These are phyloP conservation scores for Arthrobotrys sinensis DNA, from an alignment of 2,329 filamentous ascomycete genomes.

Conservation along the genomic window DNA sequence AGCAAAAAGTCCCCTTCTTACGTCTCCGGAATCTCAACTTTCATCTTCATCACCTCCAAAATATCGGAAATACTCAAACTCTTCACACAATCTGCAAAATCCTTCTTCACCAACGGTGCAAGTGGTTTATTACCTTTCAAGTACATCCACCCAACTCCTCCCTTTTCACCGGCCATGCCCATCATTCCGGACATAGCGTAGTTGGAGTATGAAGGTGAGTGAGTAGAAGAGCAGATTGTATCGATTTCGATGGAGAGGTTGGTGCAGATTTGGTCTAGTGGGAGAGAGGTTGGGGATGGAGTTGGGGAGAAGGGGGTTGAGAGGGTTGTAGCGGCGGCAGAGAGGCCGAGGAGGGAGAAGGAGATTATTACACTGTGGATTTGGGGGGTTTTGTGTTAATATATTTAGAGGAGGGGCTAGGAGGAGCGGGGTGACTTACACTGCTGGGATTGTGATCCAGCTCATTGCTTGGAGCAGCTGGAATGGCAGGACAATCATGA, in stretches of 20 bases:
- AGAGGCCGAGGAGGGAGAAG: constrained; percentile 56
- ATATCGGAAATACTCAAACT: constrained; percentile 60
- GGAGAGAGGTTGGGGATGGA: constrained; percentile 35
- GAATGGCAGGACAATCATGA: constrained; percentile 84
- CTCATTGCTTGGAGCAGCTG: constrained; percentile 77
- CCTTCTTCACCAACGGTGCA: constrained; percentile 58
- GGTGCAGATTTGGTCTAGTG: constrained; percentile 56
- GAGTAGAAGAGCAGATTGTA: constrained; percentile 51
- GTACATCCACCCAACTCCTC: constrained; percentile 57
- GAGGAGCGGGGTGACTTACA: constrained; percentile 32
- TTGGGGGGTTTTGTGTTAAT: neutral
- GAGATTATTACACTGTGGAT: constrained; percentile 29
- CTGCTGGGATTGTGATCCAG: constrained; percentile 83
- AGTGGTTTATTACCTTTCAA: constrained; percentile 59
- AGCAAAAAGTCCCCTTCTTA: neutral
- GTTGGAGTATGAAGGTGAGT: constrained; percentile 47
- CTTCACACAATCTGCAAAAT: constrained; percentile 58
- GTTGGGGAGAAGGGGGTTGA: constrained; percentile 39
- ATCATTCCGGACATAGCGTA: constrained; percentile 45
- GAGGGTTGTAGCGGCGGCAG: constrained; percentile 36
- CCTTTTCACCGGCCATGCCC: constrained; percentile 43
- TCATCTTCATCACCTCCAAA: constrained; percentile 60
- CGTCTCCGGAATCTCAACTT: constrained; percentile 58
- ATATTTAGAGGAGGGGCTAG: neutral
- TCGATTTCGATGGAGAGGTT: constrained; percentile 55